These are phyloP conservation scores for Lentinula lateritia DNA, from an alignment of 768 basidiomycete species.

Conservation along the genomic window DNA sequence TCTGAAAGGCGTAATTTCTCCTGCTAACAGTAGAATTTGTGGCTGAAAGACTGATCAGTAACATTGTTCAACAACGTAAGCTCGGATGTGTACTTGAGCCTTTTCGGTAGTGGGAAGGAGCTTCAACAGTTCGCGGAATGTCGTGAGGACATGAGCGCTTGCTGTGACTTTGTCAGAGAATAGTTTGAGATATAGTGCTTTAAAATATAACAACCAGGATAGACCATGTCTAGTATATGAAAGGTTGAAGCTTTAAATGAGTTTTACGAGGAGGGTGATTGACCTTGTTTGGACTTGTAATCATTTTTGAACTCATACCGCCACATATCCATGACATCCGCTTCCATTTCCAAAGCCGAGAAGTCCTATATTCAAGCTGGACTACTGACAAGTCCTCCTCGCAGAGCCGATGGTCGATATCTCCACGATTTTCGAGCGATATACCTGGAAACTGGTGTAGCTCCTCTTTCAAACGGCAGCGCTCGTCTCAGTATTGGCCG, in stretches of 20 bases:
- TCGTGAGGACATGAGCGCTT: slow-evolving; percentile 42
- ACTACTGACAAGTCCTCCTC: slow-evolving; percentile 49
- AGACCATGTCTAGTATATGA: background rate
- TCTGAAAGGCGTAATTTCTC: slow-evolving; percentile 56
- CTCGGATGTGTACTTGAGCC: slow-evolving; percentile 40
- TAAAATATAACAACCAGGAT: background rate
- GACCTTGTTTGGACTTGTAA: too few species aligned
- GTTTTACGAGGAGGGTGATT: too few species aligned
- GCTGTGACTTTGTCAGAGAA: background rate
- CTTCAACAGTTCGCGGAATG: slow-evolving; percentile 44
- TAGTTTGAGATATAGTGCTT: background rate
- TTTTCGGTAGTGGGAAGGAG: slow-evolving; percentile 44
- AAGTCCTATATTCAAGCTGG: slow-evolving; percentile 70
- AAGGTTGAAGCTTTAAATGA: background rate
- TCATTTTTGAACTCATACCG: background rate
- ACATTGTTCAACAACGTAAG: background rate
- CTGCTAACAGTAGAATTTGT: slow-evolving; percentile 65
- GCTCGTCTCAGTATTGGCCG: slow-evolving; percentile 70
- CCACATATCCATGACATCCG: slow-evolving; percentile 22
- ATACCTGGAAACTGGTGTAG: slow-evolving; percentile 70
- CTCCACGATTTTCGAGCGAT: slow-evolving; percentile 64
- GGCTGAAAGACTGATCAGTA: slow-evolving; percentile 33
- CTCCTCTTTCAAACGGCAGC: slow-evolving; percentile 82
- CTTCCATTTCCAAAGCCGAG: slow-evolving; percentile 69
- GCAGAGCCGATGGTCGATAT: slow-evolving; percentile 74